These are phyloP conservation scores for Rhizopogon roseolus DNA, from an alignment of 768 basidiomycete genomes.

Conservation along the genomic window DNA sequence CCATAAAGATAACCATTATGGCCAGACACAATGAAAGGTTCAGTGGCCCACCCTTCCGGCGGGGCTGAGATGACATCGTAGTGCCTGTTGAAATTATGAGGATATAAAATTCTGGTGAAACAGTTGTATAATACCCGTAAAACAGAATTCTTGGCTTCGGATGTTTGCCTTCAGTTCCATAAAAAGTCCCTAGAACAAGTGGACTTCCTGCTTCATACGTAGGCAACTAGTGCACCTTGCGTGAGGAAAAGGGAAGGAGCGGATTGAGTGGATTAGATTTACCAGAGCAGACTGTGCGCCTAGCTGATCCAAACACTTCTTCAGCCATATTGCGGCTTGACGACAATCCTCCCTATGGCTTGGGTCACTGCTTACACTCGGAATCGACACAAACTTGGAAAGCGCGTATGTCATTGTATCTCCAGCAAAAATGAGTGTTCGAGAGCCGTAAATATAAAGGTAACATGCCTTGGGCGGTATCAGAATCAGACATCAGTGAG, in stretches of 20 bases:
- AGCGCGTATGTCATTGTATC: conserved; percentile 78
- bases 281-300: conserved; percentile 82
- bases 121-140: conserved; percentile 63
- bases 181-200: conserved; percentile 85
- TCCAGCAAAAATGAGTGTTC: conserved; percentile 15
- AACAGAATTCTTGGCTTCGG: conserved; percentile 76
- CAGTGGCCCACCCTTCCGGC: conserved; percentile 68
- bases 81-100: conserved; percentile 48
- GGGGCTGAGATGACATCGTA: conserved; percentile 95
- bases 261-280: conserved; percentile 24
- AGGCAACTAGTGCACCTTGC: conserved; percentile 49
- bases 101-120: background rate
- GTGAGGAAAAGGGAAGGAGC: background rate
- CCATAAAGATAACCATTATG: conserved; percentile 90
- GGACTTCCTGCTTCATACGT: conserved; percentile 78
- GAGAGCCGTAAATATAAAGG: background rate
- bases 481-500: background rate
- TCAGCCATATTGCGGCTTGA: conserved; percentile 90
- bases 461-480: conserved; percentile 13
- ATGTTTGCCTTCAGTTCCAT: conserved; percentile 54
- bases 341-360: conserved; percentile 80
- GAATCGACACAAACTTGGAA: conserved; percentile 82
- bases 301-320: conserved; percentile 81
- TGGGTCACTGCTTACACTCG: conserved; percentile 72
- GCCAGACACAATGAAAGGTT: conserved; percentile 80